phyloP scores from a whole-genome alignment of 1,284 basidiomycete species.

The Microbotryum scabiosae region DNA sequence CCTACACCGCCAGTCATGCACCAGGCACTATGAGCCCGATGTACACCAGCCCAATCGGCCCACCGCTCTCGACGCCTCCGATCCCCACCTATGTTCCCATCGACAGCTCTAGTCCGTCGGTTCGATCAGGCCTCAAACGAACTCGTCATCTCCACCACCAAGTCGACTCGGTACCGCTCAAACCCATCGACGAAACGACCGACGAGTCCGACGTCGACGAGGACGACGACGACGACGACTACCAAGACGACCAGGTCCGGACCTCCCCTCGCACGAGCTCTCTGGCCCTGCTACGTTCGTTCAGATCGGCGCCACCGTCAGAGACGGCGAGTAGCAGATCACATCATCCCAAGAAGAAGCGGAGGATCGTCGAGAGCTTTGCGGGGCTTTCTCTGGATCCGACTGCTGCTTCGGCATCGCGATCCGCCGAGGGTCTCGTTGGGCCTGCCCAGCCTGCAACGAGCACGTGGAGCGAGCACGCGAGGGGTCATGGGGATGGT shows the following conservation, averaged over 20 bases:
- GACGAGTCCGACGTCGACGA: neutral
- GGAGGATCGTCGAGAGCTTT: neutral
- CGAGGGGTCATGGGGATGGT: no score
- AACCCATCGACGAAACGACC: neutral
- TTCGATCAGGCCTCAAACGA: neutral
- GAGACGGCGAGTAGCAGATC: neutral
- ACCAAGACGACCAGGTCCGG: neutral
- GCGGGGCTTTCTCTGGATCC: no score
- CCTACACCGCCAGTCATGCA: no score
- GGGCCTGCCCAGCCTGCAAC: no score
- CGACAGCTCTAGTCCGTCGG: neutral
- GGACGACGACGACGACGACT: neutral
- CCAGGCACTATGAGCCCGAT: neutral
- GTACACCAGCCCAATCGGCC: neutral
- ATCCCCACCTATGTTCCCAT: neutral
- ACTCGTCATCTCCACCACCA: conserved; percentile 4
- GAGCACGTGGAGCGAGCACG: no score
- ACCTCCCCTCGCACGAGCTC: conserved; percentile 1
- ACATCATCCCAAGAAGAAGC: neutral
- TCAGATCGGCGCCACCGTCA: conserved; percentile 7
- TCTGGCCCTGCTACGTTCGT: conserved; percentile 11
- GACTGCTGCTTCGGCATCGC: no score
- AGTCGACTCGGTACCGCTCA: conserved; percentile 4
- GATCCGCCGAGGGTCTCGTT: no score
- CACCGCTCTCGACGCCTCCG: neutral